phyloP scores from a whole-genome alignment of 2,329 filamentous ascomycete species.

The Pestalotiopsis sp. region DNA sequence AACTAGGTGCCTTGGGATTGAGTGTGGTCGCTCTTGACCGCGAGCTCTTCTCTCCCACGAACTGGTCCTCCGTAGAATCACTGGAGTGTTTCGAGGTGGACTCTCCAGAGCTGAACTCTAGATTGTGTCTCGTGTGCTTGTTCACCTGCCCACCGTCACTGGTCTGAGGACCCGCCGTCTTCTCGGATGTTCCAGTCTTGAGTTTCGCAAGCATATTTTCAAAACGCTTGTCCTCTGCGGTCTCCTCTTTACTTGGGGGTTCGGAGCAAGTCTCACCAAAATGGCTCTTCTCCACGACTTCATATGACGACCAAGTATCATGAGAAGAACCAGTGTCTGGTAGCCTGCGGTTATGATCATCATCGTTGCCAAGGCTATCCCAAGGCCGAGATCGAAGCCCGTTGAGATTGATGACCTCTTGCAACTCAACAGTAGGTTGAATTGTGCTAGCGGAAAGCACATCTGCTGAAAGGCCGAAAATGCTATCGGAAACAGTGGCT shows the following conservation, averaged over 20 bases:
- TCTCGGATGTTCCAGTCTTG: not conserved
- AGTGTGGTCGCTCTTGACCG: not conserved
- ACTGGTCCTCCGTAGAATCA: not conserved
- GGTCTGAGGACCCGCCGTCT: not conserved
- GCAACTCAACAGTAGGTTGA: not conserved
- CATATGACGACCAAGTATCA: not conserved
- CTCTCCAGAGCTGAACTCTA: not conserved
- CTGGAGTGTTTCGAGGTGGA: not conserved
- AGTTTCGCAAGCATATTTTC: not conserved
- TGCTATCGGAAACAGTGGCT: not conserved
- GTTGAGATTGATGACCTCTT: not conserved
- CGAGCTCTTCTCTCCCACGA: no score
- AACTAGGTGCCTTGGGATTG: not conserved
- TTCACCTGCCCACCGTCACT: not conserved
- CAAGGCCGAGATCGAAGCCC: not conserved
- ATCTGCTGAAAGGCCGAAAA: not conserved
- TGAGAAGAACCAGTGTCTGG: not conserved
- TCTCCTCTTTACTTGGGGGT: conserved; percentile 14
- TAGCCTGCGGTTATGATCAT: conserved; percentile 6
- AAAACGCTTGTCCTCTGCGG: conserved; percentile 21
- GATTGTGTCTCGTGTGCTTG: not conserved
- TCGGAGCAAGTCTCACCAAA: not conserved
- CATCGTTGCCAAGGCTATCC: conserved; percentile 12
- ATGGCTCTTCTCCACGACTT: not conserved
- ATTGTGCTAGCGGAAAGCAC: no score